Evolutionary conservation across 225 moss, liverwort and hornwort genomes (phyloP).

Genomic region (Takakia lepidozioides): DNA sequence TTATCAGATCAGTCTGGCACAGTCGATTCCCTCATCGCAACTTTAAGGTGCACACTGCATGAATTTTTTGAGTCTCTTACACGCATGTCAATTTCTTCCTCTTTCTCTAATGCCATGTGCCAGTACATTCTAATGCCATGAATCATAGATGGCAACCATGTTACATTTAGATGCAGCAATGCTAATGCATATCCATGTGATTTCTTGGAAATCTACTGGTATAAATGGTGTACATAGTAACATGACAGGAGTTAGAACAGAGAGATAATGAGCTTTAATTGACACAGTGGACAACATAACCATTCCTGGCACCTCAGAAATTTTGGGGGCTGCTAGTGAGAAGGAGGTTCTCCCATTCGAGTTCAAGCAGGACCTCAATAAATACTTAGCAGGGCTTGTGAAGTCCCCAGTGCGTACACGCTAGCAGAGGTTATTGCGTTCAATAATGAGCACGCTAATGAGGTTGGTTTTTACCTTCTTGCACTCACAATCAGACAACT

Average conservation of each 20-base stretch:
- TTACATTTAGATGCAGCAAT: too few relatives aligned
- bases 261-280: too few relatives aligned
- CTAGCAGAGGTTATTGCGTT: constrained; percentile 19
- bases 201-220: too few relatives aligned
- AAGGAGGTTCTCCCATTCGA: constrained; percentile 9
- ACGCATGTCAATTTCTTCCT: not conserved
- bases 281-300: constrained; percentile 13
- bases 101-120: too few relatives aligned
- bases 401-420: constrained; percentile 14
- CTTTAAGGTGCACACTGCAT: constrained; percentile 12
- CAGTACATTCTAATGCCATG: too few relatives aligned
- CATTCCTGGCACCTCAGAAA: constrained; percentile 4
- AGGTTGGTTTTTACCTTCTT: too few relatives aligned
- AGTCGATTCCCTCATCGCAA: constrained; percentile 7
- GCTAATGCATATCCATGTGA: too few relatives aligned
- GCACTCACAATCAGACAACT: too few relatives aligned
- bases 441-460: constrained; percentile 6
- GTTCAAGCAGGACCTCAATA: constrained; percentile 20
- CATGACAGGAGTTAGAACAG: too few relatives aligned
- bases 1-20: constrained; percentile 2
- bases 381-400: constrained; percentile 13
- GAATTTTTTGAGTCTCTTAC: too few relatives aligned
- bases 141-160: too few relatives aligned
- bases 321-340: constrained; percentile 1
- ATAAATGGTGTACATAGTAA: too few relatives aligned